Conservation (phyloP, 208 protist species). For the Naegleria gruberi region DNA sequence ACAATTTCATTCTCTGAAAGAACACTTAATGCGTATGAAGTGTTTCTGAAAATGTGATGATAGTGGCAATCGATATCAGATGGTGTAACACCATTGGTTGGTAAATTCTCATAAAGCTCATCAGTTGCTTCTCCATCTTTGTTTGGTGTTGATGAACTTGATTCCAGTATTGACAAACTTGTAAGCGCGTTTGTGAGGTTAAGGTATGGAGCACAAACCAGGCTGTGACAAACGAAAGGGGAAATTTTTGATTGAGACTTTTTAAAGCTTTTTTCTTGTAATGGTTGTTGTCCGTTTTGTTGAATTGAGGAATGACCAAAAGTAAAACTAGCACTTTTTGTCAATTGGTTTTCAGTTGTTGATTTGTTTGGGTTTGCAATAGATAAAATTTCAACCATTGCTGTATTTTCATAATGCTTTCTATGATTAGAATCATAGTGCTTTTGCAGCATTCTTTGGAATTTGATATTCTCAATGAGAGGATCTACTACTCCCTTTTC, state of each 20-base stretch:
- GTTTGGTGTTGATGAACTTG: neutral
- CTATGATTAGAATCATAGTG: neutral
- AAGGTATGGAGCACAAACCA: neutral
- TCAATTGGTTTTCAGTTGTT: neutral
- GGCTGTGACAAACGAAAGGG: neutral
- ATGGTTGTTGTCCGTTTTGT: neutral
- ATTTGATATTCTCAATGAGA: neutral
- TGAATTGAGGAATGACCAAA: neutral
- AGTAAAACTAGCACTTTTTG: neutral
- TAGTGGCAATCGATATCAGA: constrained; percentile 10
- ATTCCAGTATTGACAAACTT: neutral
- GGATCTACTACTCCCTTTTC: neutral
- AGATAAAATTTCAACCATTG: neutral
- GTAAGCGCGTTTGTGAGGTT: neutral
- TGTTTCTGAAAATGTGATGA: constrained; percentile 15
- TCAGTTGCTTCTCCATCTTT: neutral
- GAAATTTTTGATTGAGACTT: too few species aligned
- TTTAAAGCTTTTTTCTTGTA: neutral
- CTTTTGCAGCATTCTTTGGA: neutral
- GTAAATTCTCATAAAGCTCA: neutral
- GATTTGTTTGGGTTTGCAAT: neutral
- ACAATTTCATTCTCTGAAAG: constrained; percentile 1
- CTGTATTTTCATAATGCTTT: neutral
- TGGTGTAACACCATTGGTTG: neutral
- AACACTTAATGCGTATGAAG: neutral